phyloP scores from a whole-genome alignment of 1,284 basidiomycete genomes.

The Melampsora larici-populina region DNA sequence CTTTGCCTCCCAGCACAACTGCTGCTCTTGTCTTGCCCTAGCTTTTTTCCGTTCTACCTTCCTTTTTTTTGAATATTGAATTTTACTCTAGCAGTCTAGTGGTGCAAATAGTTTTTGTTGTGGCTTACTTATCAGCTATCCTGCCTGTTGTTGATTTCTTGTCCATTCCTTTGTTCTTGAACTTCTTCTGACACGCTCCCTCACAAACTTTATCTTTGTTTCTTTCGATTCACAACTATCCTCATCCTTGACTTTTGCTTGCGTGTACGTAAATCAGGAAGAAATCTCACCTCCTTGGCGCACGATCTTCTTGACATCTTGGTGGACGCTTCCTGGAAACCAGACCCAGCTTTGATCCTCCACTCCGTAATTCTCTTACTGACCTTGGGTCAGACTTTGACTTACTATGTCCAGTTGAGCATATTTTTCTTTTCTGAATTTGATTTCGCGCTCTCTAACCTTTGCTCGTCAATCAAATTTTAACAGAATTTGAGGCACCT shows the following conservation, averaged over 20 bases:
- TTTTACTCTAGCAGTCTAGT: too few species aligned
- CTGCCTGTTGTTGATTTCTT: too few species aligned
- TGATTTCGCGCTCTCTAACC: background rate
- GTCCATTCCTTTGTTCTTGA: too few species aligned
- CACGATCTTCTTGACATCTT: background rate
- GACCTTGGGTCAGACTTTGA: background rate
- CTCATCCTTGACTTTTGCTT: background rate
- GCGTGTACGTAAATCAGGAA: background rate
- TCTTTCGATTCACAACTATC: too few species aligned
- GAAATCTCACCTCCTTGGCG: background rate
- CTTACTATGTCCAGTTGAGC: background rate
- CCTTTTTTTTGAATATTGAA: too few species aligned
- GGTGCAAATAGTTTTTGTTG: too few species aligned
- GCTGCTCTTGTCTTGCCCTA: too few species aligned
- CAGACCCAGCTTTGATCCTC: background rate
- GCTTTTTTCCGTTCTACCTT: too few species aligned
- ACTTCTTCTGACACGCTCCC: too few species aligned
- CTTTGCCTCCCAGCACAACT: too few species aligned
- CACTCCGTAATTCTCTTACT: background rate
- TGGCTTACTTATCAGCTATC: too few species aligned
- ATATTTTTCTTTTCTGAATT: background rate
- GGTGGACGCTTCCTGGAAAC: background rate
- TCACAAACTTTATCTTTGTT: too few species aligned
- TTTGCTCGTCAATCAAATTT: background rate
- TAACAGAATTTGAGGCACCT: background rate